These are phyloP conservation scores for Pythium aristosporum DNA, from an alignment of 352 stramenopile genomes.

Conservation along the genomic window DNA sequence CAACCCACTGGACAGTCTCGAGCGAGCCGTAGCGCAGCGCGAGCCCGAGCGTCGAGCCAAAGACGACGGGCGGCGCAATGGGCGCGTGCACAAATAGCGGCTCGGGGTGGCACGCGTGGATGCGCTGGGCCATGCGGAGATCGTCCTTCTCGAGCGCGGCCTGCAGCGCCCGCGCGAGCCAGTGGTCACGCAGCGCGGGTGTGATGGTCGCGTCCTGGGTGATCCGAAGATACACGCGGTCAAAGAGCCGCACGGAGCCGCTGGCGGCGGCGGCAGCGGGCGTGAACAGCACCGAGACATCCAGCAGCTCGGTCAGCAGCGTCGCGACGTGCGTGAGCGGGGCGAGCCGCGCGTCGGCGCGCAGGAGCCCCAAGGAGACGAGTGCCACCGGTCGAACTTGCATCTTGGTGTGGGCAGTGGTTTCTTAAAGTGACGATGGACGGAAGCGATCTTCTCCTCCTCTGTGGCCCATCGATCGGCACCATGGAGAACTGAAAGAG, in stretches of 20 bases:
- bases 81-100: neutral
- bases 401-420: no score
- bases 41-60: neutral
- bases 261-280: neutral
- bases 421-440: no score
- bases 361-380: constrained; percentile 1
- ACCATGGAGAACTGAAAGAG: no score
- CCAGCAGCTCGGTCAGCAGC: neutral
- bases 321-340: constrained; percentile 7
- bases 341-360: constrained; percentile 7
- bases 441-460: no score
- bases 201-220: neutral
- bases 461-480: no score
- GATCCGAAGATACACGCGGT: constrained; percentile 2
- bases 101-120: neutral
- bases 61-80: neutral
- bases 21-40: constrained; percentile 2
- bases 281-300: neutral
- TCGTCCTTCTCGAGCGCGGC: constrained; percentile 1
- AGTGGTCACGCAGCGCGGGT: neutral
- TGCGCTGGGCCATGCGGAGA: neutral
- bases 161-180: constrained; percentile 1
- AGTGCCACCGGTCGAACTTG: neutral
- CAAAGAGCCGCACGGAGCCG: constrained; percentile 10
- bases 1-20: neutral